A percentile compares a stretch with the other conserved stretches of the same genome.
phyloP scores from a whole-genome alignment of 345 rosid genomes.

The thale cress (Arabidopsis thaliana) region TAIR10.1 NC_003074.8:4583501-4584000 shows the following conservation, averaged over 20 bases:
- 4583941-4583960: neutral
- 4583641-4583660: slow-evolving; percentile 58
- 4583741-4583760: slow-evolving; percentile 13
- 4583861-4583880: slow-evolving; percentile 31
- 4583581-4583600: slow-evolving; percentile 42
- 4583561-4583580: slow-evolving; percentile 45
- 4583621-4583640: slow-evolving; percentile 56
- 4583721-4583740: slow-evolving; percentile 13
- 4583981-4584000: neutral
- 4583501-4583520: slow-evolving; percentile 6
- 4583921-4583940: slow-evolving; percentile 21
- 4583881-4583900: slow-evolving; percentile 28
- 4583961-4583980: neutral
- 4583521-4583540: slow-evolving; percentile 14
- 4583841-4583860: slow-evolving; percentile 13
- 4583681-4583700: slow-evolving; percentile 51
- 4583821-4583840: slow-evolving; percentile 19
- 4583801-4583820: slow-evolving; percentile 37
- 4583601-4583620: slow-evolving; percentile 41
- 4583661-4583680: slow-evolving; percentile 50
- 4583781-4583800: neutral
- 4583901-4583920: slow-evolving; percentile 38
- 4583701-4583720: neutral
- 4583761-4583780: neutral
- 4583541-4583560: slow-evolving; percentile 25